A percentile compares a stretch with the other conserved stretches of the same genome.
Conservation (phyloP, 2,329 filamentous ascomycete species). For the Aspergillus neoniger region DNA sequence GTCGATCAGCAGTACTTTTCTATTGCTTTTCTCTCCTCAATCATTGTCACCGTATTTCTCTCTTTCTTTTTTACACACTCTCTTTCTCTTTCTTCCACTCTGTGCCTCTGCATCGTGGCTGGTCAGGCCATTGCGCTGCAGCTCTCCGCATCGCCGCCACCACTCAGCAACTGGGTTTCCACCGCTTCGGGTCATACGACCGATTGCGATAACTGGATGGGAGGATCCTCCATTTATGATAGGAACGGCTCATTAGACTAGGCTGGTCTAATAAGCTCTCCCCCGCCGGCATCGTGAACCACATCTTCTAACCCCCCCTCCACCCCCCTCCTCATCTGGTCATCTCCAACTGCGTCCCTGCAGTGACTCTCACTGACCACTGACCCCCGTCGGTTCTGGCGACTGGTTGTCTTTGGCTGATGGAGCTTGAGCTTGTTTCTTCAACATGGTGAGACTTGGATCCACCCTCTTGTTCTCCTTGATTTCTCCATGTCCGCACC, state of each 20-base stretch:
- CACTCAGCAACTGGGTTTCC: background rate
- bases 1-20: background rate
- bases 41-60: slow-evolving; percentile 2
- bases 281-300: background rate
- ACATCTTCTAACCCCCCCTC: background rate
- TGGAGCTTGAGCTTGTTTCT: slow-evolving; percentile 7
- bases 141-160: background rate
- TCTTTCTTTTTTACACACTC: background rate
- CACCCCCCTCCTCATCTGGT: slow-evolving; percentile 3
- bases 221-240: background rate
- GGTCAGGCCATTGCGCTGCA: slow-evolving; percentile 12
- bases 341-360: background rate
- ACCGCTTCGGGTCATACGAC: slow-evolving; percentile 8
- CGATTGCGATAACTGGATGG: slow-evolving; percentile 4
- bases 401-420: slow-evolving; percentile 1
- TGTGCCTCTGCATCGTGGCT: slow-evolving; percentile 2
- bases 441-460: slow-evolving; percentile 2
- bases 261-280: background rate
- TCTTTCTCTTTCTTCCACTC: background rate
- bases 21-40: background rate
- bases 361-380: background rate
- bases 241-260: slow-evolving; percentile 2
- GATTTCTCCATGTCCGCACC: background rate
- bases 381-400: background rate
- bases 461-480: background rate